Base-by-base conservation (phyloP, 2,329 filamentous ascomycete genomes). In the Fusarium kyushuense region DNA sequence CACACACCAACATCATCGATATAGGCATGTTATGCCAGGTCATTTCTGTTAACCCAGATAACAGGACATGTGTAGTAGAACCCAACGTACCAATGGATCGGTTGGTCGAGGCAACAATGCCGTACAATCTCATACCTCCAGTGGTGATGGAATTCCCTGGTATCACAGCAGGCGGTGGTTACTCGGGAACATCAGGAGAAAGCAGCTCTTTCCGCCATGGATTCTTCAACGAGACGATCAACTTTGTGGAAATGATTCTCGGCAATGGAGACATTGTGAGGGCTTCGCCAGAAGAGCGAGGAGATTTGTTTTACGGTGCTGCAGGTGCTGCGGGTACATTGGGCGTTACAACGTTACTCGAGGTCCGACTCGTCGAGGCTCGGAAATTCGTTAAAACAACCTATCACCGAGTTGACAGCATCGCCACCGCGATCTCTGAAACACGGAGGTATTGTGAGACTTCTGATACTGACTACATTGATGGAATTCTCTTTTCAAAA, bases 71-170 rank as follows among this genome's bases (percentile, higher is more conserved):
- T 16, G 71, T 87, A 1, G 89, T 91, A 1, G 89, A 92, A 72
- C 89, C 89, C 0, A 92, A 92, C 67, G 89, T 92, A 5, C 82
- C 88, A 0, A 92, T 92, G 89, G 89, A 90, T 60, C 79, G 79
- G 1, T 80, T 92, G 3, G 84, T 91, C 1, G 82, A 85, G 54
- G 86, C 83, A 2, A 88, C 88, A 0, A 70, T 89, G 46, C 75
- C 78, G 6, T 73, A 86, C 48, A 85, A 85, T 1, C 78, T 92
- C 0, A 77, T 92, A 1, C 66, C 89, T 85, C 85, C 84, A 0
- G 88, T 92, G 0, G 88, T 92, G 6, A 91, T 91, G 86, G 90
- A 92, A 70, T 89, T 92, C 49, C 89, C 89, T 0, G 88, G 88
- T 1, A 92, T 92, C 65, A 92, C 90, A 0, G 86, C 85, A 0